phyloP scores from a whole-genome alignment of 2,329 filamentous ascomycete genomes.

The Didymella exigua region DNA sequence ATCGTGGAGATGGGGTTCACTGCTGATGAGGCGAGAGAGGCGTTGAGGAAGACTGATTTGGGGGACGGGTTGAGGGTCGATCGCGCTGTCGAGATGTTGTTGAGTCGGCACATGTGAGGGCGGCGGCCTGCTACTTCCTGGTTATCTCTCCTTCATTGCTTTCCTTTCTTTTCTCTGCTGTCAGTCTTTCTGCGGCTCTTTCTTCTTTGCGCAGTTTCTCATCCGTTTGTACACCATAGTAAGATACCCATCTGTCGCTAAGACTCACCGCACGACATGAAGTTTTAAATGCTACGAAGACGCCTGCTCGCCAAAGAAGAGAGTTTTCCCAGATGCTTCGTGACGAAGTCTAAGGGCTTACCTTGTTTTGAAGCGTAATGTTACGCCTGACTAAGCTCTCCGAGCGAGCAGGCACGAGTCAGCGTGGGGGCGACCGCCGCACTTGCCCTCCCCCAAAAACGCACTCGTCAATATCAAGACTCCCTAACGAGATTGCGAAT shows the following conservation, averaged over 20 bases:
- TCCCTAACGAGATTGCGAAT: constrained; percentile 1
- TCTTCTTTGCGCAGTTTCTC: too few species aligned
- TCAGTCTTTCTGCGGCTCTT: too few species aligned
- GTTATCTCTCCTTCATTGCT: neutral
- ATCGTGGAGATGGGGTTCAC: constrained; percentile 67
- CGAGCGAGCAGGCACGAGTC: constrained; percentile 4
- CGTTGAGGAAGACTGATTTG: constrained; percentile 63
- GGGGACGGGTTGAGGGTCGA: constrained; percentile 64
- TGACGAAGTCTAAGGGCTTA: neutral
- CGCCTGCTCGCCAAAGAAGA: neutral
- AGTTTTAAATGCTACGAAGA: neutral
- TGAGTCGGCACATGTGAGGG: constrained; percentile 30
- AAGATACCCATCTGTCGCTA: constrained; percentile 14
- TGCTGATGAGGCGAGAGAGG: constrained; percentile 60
- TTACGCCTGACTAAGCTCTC: constrained; percentile 1
- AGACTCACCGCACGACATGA: neutral
- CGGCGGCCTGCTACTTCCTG: neutral
- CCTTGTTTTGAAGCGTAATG: neutral
- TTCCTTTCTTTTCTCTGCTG: too few species aligned
- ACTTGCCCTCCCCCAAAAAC: constrained; percentile 3
- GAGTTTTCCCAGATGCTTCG: neutral
- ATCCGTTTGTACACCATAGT: constrained; percentile 5
- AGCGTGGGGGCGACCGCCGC: constrained; percentile 2
- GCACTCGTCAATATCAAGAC: neutral
- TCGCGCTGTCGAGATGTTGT: constrained; percentile 61